These are phyloP conservation scores for Hanseniaspora meyeri DNA, from an alignment of 805 yeast genomes.

Conservation along the genomic window DNA sequence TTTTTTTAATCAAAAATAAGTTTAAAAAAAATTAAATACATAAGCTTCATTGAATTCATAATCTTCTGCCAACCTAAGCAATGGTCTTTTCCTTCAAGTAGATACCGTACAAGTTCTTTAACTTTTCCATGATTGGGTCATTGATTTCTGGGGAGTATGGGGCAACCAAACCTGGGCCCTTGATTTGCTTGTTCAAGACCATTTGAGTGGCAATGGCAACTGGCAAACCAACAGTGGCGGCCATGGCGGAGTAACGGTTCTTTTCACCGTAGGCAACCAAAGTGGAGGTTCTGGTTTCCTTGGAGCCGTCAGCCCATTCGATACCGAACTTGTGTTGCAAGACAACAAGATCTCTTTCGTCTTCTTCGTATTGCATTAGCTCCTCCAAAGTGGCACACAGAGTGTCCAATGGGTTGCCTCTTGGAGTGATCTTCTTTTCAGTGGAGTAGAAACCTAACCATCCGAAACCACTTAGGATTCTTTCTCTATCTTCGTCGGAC, in stretches of 20 bases:
- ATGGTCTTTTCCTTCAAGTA: slow-evolving; percentile 79
- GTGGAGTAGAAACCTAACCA: slow-evolving; percentile 86
- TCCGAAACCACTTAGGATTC: slow-evolving; percentile 75
- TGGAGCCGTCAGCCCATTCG: slow-evolving; percentile 86
- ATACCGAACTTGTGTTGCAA: slow-evolving; percentile 97
- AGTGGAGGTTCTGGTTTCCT: slow-evolving; percentile 89
- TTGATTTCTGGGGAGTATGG: slow-evolving; percentile 87
- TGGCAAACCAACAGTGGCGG: slow-evolving; percentile 95
- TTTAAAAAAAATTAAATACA: neutral
- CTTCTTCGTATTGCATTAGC: slow-evolving; percentile 89
- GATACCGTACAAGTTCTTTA: slow-evolving; percentile 82
- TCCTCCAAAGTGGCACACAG: slow-evolving; percentile 92
- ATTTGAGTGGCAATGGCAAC: slow-evolving; percentile 89
- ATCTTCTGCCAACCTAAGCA: slow-evolving; percentile 17
- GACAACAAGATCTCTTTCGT: slow-evolving; percentile 89
- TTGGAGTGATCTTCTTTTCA: slow-evolving; percentile 61
- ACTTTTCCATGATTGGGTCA: slow-evolving; percentile 78
- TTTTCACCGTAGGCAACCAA: slow-evolving; percentile 81
- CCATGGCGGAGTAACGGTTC: slow-evolving; percentile 95
- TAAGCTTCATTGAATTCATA: neutral
- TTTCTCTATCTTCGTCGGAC: slow-evolving; percentile 66
- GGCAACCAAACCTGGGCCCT: slow-evolving; percentile 75
- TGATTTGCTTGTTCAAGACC: slow-evolving; percentile 68
- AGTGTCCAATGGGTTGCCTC: slow-evolving; percentile 91
- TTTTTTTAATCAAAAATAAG: too few species aligned